Conservation (phyloP, 2,329 filamentous ascomycete species). For the Colletotrichum scovillei region DNA sequence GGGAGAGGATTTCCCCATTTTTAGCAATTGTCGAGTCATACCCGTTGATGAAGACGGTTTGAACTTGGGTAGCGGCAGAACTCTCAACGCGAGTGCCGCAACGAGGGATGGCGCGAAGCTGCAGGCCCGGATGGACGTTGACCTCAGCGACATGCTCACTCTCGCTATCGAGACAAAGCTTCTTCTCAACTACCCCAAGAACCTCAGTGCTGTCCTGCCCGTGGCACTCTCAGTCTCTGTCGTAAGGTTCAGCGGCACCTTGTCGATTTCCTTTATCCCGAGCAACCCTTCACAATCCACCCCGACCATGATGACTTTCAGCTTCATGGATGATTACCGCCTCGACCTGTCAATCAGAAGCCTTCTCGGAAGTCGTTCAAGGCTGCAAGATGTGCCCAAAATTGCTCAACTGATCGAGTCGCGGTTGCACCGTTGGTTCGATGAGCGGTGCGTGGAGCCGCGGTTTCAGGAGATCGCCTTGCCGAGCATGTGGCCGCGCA, state of each 20-base stretch:
- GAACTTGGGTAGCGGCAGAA: conserved; percentile 61
- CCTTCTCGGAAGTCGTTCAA: conserved; percentile 81
- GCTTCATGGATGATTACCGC: conserved; percentile 89
- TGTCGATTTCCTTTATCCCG: conserved; percentile 93
- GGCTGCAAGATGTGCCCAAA: conserved; percentile 87
- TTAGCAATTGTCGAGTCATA: conserved; percentile 97
- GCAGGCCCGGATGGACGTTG: conserved; percentile 96
- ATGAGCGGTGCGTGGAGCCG: conserved; percentile 86
- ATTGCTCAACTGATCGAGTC: conserved; percentile 87
- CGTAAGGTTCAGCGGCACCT: conserved; percentile 92
- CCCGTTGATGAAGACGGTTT: conserved; percentile 85
- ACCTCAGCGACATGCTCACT: conserved; percentile 95
- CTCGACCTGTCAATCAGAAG: conserved; percentile 86
- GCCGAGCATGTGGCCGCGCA: conserved; percentile 84
- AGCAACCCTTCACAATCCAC: conserved; percentile 74
- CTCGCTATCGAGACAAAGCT: conserved; percentile 94
- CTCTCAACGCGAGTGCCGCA: conserved; percentile 63
- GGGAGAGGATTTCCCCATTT: conserved; percentile 97
- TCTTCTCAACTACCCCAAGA: conserved; percentile 93
- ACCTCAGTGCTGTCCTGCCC: conserved; percentile 86
- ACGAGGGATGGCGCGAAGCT: conserved; percentile 77
- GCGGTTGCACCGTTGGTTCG: conserved; percentile 86
- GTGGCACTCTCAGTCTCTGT: conserved; percentile 93
- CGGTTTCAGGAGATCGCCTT: conserved; percentile 88
- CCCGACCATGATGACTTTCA: conserved; percentile 92